phyloP scores from a whole-genome alignment of 305 asterid species.

The Plantago coronopus region DNA sequence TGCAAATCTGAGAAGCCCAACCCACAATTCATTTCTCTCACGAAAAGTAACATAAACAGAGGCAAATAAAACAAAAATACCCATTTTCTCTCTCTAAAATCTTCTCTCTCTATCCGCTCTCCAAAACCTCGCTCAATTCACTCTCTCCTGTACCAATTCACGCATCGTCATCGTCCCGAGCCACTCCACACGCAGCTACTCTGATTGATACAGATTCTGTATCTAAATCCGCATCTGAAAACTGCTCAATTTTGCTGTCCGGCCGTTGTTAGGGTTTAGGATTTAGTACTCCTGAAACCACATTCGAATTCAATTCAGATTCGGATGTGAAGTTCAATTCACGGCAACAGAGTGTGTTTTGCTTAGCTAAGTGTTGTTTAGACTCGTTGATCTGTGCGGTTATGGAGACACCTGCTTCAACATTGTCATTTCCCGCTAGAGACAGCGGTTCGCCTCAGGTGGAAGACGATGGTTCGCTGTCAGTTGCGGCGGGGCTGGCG shows the following conservation, averaged over 20 bases:
- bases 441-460: conserved; percentile 34
- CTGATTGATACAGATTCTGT: not conserved
- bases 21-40: conserved; percentile 68
- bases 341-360: conserved; percentile 25
- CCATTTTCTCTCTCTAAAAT: conserved; percentile 3
- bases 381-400: conserved; percentile 29
- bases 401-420: conserved; percentile 45
- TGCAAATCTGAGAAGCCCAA: conserved; percentile 52
- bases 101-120: conserved; percentile 23
- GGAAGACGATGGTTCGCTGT: conserved; percentile 56
- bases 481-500: conserved; percentile 64
- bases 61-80: too few species aligned
- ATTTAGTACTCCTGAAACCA: conserved; percentile 10
- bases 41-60: conserved; percentile 41
- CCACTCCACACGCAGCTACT: not conserved
- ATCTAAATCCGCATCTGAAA: conserved; percentile 9
- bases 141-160: conserved; percentile 11
- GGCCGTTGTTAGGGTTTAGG: conserved; percentile 36
- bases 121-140: conserved; percentile 20
- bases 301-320: conserved; percentile 34
- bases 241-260: conserved; percentile 3
- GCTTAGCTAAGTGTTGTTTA: conserved; percentile 15
- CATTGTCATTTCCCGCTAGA: conserved; percentile 39
- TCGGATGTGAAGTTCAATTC: conserved; percentile 30
- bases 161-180: conserved; percentile 21